Evolutionary conservation across 305 asterid species (phyloP), one percentile per base, ranked within the genome.

Genomic region (Petunia hybrid): DNA sequence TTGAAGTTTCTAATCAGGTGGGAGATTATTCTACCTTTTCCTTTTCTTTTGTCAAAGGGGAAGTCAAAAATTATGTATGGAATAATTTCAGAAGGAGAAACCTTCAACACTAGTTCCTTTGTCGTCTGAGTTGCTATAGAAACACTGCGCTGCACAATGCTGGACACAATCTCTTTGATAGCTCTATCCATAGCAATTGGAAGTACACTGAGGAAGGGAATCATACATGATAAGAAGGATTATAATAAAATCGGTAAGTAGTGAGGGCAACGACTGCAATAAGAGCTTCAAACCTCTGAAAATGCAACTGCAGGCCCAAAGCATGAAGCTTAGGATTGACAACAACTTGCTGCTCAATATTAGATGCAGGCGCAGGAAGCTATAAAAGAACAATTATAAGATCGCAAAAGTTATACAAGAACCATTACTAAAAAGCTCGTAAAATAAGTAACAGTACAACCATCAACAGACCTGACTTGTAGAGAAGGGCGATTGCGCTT

Each of bases 71-170:
- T 67, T 68, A 7, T 40, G 63, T 70, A 78, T 73, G 51, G 62
- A n/a, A 80, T 51, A 35, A 22, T 3, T 14, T 73, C 36, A 36
- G 36, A 76, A 66, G 70, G 56, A 77, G 45, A 65, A 66, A 97
- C 99, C 98, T 95, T 97, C 86, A 90, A 74, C 85, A 97, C 99
- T 80, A 97, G 98, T 83, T 97, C 99, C 89, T 92, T 97, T 14
- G 99, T 90, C 39, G 99, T 97, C 87, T 91, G 99, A 84, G 99
- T 92, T 80, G 99, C 99, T 81, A 97, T 95, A 77, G 98, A 91
- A 79, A 97, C 99, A 86, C 99, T 97, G 48, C 99, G 91, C 81
- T 97, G 98, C 84, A 91, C 97, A 78, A 93, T 92, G 80, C 94
- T 89, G 71, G 97, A 83, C 75, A 90, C 99, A 81, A 97, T 92